Conservation (phyloP, 176 grass and related monocot species). For the Puccinellia tenuiflora region DNA sequence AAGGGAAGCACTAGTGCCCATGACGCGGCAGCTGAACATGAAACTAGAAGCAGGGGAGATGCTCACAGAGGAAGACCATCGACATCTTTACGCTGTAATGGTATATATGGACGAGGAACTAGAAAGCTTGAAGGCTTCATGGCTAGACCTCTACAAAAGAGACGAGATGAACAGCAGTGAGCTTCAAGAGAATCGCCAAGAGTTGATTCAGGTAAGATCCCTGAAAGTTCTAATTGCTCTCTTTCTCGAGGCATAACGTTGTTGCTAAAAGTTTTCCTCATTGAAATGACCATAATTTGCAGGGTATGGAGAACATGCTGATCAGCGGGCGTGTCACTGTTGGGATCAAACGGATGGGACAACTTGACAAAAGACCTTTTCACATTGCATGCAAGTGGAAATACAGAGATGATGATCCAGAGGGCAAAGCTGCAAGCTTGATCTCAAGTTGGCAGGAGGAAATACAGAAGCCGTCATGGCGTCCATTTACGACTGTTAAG, state of each 20-base stretch:
- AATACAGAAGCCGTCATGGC: constrained; percentile 36
- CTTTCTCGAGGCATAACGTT: not conserved
- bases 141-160: not conserved
- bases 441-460: too few species aligned
- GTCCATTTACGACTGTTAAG: constrained; percentile 30
- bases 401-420: constrained; percentile 26
- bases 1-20: not conserved
- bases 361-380: constrained; percentile 34
- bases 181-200: constrained; percentile 26
- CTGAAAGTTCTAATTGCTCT: not conserved
- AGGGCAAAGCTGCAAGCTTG: constrained; percentile 34
- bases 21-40: constrained; percentile 10
- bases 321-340: not conserved
- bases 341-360: constrained; percentile 37
- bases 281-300: not conserved
- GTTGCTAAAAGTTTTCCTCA: not conserved
- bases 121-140: not conserved
- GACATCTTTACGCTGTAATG: not conserved
- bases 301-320: constrained; percentile 7
- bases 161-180: not conserved
- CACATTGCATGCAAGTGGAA: constrained; percentile 14
- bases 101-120: not conserved
- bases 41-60: constrained; percentile 18
- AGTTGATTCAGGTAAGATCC: constrained; percentile 22
- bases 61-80: not conserved